Base-by-base conservation (phyloP, 805 yeast species). In the Yarrowia sp. region DNA sequence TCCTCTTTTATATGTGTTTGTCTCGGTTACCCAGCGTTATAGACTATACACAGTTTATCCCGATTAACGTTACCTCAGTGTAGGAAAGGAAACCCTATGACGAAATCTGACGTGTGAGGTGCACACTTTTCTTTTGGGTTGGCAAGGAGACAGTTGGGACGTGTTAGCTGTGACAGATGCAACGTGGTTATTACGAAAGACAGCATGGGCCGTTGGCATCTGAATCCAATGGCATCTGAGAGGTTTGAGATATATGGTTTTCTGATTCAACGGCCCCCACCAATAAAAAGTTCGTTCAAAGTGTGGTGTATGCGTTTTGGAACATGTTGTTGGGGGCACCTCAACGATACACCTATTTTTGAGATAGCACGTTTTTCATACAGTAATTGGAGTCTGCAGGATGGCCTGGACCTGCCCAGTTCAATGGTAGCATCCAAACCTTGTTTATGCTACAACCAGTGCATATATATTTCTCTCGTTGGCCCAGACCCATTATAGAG, bases 31-130 rank as follows among this genome's bases (percentile, higher is more conserved):
- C 36, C 44, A 22, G 43, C 35, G 44, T n/a, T 51, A 28, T 38
- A 28, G 60, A 22, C 44, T 28, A 36, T 28, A 9, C 45, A 13
- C 55, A 48, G 41, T 48, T 48, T 48, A 48, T 48, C 32, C 55
- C 41, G 31, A 18, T 35, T 48, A 48, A 48, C 55, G 55, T 48
- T 48, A 17, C 53, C 28, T 22, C 18, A 11, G 9, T 33, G 55
- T 35, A 17, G 39, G 31, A 33, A 48, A 32, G 31, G 55, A 35
- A 48, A 48, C 60, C 33, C 22, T 51, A 51, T 51, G 60, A 51
- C 60, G 60, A 51, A 51, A 51, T 51, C 44, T 38, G 36, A 51
- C 60, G 43, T 22, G 38, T 28, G 60, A 51, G 60, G 60, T 38
- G 60, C 60, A 38, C 38, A 45, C 9, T 39, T 48, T 32, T 31